These are phyloP conservation scores for Kwoniella mangroviensis DNA, from an alignment of 768 basidiomycete genomes.

Conservation along the genomic window DNA sequence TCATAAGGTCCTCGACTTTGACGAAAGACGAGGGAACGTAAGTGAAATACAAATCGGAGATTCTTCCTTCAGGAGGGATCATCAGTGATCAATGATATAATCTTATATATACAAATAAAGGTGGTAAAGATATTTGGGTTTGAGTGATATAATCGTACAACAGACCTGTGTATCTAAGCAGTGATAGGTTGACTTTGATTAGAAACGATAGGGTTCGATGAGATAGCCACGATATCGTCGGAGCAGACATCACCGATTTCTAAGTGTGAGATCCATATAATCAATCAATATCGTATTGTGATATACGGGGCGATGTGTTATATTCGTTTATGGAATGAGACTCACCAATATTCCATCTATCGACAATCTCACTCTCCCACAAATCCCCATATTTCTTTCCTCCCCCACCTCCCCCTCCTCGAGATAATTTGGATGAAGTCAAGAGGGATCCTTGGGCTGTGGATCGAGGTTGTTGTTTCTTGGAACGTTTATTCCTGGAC, in stretches of 20 bases:
- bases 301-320: no score
- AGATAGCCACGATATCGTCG: neutral
- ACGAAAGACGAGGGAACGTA: neutral
- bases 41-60: neutral
- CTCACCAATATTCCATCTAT: constrained; percentile 39
- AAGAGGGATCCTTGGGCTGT: neutral
- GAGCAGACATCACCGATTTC: constrained; percentile 39
- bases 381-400: constrained; percentile 29
- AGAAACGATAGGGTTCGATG: neutral
- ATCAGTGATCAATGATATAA: neutral
- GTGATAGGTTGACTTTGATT: neutral
- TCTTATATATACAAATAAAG: neutral
- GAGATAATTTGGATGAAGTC: neutral
- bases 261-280: neutral
- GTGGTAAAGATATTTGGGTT: no score
- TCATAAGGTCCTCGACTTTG: neutral
- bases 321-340: neutral
- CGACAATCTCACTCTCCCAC: constrained; percentile 38
- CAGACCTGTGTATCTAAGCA: no score
- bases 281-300: no score
- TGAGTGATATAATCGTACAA: no score
- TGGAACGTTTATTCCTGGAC: neutral
- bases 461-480: neutral
- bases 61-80: no score
- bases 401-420: neutral